Base-by-base conservation (phyloP, 225 moss, liverwort and hornwort species). In the Pleurozium schreberi region DNA sequence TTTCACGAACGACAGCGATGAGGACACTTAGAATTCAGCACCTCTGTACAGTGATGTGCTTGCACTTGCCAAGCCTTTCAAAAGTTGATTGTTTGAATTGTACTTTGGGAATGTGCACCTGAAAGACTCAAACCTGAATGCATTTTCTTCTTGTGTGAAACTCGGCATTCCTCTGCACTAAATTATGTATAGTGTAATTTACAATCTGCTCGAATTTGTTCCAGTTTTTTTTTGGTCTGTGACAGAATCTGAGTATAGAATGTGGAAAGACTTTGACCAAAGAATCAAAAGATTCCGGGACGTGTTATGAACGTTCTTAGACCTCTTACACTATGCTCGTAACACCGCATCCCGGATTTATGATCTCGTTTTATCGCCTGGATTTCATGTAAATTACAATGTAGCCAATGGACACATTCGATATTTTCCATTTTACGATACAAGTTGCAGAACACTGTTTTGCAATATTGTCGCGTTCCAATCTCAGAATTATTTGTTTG, bases 1-100 rank as follows among this genome's bases (percentile, higher is more conserved):
- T 34, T 98, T 99, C 82, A 83, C 89, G 26, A 91, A 96, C 71
- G 95, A 96, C 58, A 96, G 95, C 81, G 97, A 97, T 58, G 96
- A 97, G 11, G 94, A 96, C 25, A 67, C 67, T 45, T 93, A 91
- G 85, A 62, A 86, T 50, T 26, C n/a, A 79, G 47, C 31, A 64
- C 16, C 79, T 74, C 19, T 90, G 90, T 91, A 89, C 12, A 87
- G 84, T 90, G 53, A 38, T 57, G 70, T 59, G 81, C 79, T 75
- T 90, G 88, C 80, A 42, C 13, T 53, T 75, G 27, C 57, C 88
- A 79, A 88, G 80, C 79, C 17, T 65, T 67, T 50, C 36, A 45
- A 78, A 80, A 74, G 59, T 60, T 73, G 17, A 86, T 79, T 64
- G 9, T 81, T 76, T 45, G 53, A 40, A 75, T 47, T 75, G 33